Base-by-base conservation (phyloP, 768 basidiomycete species). In the Suillus tomentosus region DNA sequence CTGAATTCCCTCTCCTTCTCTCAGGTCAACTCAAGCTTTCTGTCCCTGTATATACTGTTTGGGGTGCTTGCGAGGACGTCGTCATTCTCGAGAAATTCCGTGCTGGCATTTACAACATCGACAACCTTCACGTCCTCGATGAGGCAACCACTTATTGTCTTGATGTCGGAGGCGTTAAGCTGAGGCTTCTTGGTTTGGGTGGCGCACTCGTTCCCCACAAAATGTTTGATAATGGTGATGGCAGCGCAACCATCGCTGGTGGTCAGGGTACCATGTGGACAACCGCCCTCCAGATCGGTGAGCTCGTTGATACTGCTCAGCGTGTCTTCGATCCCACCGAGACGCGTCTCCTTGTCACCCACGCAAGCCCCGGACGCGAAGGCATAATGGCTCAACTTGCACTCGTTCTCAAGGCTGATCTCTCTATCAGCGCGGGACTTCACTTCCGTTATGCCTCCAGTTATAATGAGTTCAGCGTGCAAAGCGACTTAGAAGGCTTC, bases 181-280 rank as follows among this genome's bases (percentile, higher is more conserved):
- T 99, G 64, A 87, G 97, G 45, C 83, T 99, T 48, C 87, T 99
- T n/a, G 97, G 96, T 47, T 83, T 99, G 34, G 97, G 97, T 10
- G 97, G 97, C 61, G 96, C 96, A 3, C 85, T 98, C 48, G 95
- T 97, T 7, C 87, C 89, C 48, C 95, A 98, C 82, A 98, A 98
- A 76, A 85, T 95, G 82, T 95, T 96, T 70, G 92, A 94, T 78
- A 95, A 95, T 67, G 93, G 96, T 0, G 94, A 96, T 56, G 96
- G 96, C 3, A 87, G 81, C 53, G 96, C 94, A 13, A 98, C 96
- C n/a, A 97, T 99, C 67, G 96, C 97, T 0, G 97, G 97, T 42
- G 97, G 95, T 2, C 91, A 94, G 71, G 97, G 97, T 37, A 99
- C 96, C 22, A 96, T 99, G 90, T 99, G 97, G 97, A 93, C 94